Evolutionary conservation across 2,329 filamentous ascomycete species (phyloP), one percentile per base, ranked within the genome.

Genomic region (Tolypocladium pustulatum): DNA sequence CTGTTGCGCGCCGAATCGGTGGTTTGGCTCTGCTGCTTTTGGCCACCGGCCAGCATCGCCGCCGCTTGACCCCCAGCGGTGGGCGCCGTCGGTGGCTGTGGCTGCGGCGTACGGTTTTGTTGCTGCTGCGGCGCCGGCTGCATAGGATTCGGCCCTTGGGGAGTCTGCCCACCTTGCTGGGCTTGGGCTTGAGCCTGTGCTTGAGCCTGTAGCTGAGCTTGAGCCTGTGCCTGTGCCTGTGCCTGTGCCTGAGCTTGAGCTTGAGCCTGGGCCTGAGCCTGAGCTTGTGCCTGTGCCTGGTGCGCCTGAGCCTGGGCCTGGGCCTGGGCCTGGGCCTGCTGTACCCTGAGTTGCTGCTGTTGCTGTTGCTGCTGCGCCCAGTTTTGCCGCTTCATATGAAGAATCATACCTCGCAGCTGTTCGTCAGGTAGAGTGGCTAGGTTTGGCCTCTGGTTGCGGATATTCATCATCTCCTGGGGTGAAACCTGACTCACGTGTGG

Each of bases 61-160:
- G 63, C 60, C 37, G 66, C 76, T 63, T 80, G 80, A 2, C 73
- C 73, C 69, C 80, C 74, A 69, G 73, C 68, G 75, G 75, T 61
- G 9, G 71, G 67, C 59, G 73, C 73, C 22, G 70, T 65, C 59
- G 75, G 69, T 57, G 68, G 66, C 59, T 73, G 70, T 36, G 73
- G 68, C 63, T 79, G 76, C 54, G 74, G 63, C 8, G 67, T 61
- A 57, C 71, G 69, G 53, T 62, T 68, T 65, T 62, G 65, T 62
- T 84, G 82, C 75, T 81, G 82, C 53, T 81, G 81, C 60, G 82
- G 82, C 10, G 76, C 78, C 59, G 80, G 80, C 59, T 82, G 81
- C n/a, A 81, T 71, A 59, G 81, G 78, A 62, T 81, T 80, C 58
- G 81, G 81, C 3, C 74, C 74, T 62, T 77, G 80, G 55, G 78